These are phyloP conservation scores for Claviceps sp. DNA, from an alignment of 2,329 filamentous ascomycete species.

Conservation along the genomic window DNA sequence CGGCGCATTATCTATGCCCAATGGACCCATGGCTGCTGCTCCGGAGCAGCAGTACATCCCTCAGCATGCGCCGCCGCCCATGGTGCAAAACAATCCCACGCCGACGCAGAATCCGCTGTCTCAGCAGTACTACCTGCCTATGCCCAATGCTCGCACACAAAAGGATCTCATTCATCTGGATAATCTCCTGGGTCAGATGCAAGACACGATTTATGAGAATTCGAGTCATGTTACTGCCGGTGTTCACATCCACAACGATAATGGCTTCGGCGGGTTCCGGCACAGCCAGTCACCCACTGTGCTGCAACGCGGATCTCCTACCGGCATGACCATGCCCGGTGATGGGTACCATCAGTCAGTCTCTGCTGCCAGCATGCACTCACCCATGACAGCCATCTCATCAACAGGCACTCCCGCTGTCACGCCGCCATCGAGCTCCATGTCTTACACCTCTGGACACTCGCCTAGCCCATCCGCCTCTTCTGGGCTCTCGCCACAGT, in stretches of 20 bases:
- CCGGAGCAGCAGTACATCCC: slow-evolving; percentile 38
- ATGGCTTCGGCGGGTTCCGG: slow-evolving; percentile 44
- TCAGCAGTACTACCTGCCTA: slow-evolving; percentile 78
- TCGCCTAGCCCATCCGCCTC: slow-evolving; percentile 56
- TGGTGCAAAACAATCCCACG: slow-evolving; percentile 39
- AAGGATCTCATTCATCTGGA: slow-evolving; percentile 89
- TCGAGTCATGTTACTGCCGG: slow-evolving; percentile 70
- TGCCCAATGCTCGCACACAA: slow-evolving; percentile 82
- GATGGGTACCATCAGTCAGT: slow-evolving; percentile 27
- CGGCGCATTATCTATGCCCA: slow-evolving; percentile 51
- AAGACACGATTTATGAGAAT: slow-evolving; percentile 90
- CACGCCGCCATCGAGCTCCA: slow-evolving; percentile 60
- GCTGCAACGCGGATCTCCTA: slow-evolving; percentile 23
- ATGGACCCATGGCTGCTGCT: slow-evolving; percentile 28
- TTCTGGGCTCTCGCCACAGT: slow-evolving; percentile 54
- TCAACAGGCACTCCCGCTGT: slow-evolving; percentile 61
- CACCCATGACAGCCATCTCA: slow-evolving; percentile 43
- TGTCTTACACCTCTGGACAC: slow-evolving; percentile 67
- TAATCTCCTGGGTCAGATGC: slow-evolving; percentile 89
- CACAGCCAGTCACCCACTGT: slow-evolving; percentile 40
- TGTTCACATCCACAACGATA: slow-evolving; percentile 63
- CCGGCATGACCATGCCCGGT: slow-evolving; percentile 20
- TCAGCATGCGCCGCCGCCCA: slow-evolving; percentile 24
- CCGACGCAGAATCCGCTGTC: slow-evolving; percentile 42
- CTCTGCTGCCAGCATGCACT: slow-evolving; percentile 44